A percentile compares a stretch with the other conserved stretches of the same genome.
phyloP scores from a whole-genome alignment of 2,329 filamentous ascomycete genomes.

The Periconia digitata region DNA sequence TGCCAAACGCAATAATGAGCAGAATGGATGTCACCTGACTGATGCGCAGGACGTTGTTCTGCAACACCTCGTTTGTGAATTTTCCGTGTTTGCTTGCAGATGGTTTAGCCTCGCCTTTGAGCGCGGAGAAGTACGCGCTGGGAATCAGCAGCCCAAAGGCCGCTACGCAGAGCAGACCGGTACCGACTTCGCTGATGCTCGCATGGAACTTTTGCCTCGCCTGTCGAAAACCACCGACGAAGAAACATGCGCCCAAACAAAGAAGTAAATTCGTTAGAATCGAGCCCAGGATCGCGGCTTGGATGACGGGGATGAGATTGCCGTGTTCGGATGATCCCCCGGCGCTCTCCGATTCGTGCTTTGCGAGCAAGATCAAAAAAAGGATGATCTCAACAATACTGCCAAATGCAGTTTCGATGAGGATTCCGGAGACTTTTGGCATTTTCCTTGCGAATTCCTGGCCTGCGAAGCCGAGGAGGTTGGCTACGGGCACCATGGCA shows the following conservation, averaged over 20 bases:
- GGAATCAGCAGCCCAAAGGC: slow-evolving; percentile 55
- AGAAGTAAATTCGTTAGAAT: slow-evolving; percentile 80
- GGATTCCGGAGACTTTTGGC: slow-evolving; percentile 68
- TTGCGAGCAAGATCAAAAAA: slow-evolving; percentile 71
- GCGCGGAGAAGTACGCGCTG: slow-evolving; percentile 43
- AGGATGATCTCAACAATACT: slow-evolving; percentile 79
- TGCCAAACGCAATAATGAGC: slow-evolving; percentile 37
- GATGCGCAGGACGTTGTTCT: slow-evolving; percentile 39
- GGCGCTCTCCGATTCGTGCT: no score
- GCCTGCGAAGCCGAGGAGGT: slow-evolving; percentile 72
- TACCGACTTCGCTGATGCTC: slow-evolving; percentile 77
- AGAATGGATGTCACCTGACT: slow-evolving; percentile 40
- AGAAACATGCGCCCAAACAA: slow-evolving; percentile 79
- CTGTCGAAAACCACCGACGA: slow-evolving; percentile 70
- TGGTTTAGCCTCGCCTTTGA: slow-evolving; percentile 43
- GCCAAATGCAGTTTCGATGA: slow-evolving; percentile 62
- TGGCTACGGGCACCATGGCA: slow-evolving; percentile 74
- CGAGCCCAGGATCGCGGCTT: slow-evolving; percentile 80
- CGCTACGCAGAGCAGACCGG: slow-evolving; percentile 73
- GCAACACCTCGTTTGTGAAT: slow-evolving; percentile 36
- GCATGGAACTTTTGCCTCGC: slow-evolving; percentile 73
- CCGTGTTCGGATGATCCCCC: slow-evolving; percentile 42
- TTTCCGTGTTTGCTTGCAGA: slow-evolving; percentile 28
- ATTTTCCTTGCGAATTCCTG: slow-evolving; percentile 72
- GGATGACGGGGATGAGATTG: slow-evolving; percentile 65